phyloP scores from a whole-genome alignment of 345 rosid genomes.

The Cochlearia excelsa region DNA sequence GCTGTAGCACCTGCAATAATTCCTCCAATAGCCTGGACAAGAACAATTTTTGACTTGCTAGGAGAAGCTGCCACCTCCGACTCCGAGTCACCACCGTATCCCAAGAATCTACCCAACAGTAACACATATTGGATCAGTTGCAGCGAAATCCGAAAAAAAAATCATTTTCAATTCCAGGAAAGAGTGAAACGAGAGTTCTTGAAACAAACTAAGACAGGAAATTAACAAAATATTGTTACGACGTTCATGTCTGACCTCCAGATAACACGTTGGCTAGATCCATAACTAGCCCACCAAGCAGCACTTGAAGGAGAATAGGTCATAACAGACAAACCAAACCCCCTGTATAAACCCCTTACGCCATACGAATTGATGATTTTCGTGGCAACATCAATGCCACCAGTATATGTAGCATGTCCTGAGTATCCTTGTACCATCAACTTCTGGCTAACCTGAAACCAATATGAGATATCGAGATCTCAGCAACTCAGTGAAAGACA shows the following conservation, averaged over 20 bases:
- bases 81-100: slow-evolving; percentile 49
- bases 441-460: slow-evolving; percentile 85
- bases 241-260: slow-evolving; percentile 61
- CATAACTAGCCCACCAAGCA: slow-evolving; percentile 99
- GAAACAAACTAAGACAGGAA: slow-evolving; percentile 4
- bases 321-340: slow-evolving; percentile 89
- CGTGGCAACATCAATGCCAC: slow-evolving; percentile 91
- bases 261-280: slow-evolving; percentile 89
- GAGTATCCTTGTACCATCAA: slow-evolving; percentile 99
- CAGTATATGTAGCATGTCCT: slow-evolving; percentile 76
- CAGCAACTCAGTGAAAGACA: slow-evolving; percentile 13
- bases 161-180: slow-evolving; percentile 1
- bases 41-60: slow-evolving; percentile 50
- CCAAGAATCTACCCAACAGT: slow-evolving; percentile 57
- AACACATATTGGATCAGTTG: slow-evolving; percentile 23
- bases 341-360: slow-evolving; percentile 80
- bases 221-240: background rate
- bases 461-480: slow-evolving; percentile 2
- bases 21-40: slow-evolving; percentile 93
- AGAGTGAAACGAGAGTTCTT: slow-evolving; percentile 4
- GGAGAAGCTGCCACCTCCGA: slow-evolving; percentile 46
- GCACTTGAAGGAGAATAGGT: slow-evolving; percentile 98
- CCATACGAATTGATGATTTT: slow-evolving; percentile 79
- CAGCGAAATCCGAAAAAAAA: slow-evolving; percentile 10
- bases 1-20: slow-evolving; percentile 94